A percentile compares a stretch with the other conserved stretches of the same genome.
These are phyloP conservation scores for Millerago galiae DNA, from an alignment of 805 yeast species.

Conservation along the genomic window DNA sequence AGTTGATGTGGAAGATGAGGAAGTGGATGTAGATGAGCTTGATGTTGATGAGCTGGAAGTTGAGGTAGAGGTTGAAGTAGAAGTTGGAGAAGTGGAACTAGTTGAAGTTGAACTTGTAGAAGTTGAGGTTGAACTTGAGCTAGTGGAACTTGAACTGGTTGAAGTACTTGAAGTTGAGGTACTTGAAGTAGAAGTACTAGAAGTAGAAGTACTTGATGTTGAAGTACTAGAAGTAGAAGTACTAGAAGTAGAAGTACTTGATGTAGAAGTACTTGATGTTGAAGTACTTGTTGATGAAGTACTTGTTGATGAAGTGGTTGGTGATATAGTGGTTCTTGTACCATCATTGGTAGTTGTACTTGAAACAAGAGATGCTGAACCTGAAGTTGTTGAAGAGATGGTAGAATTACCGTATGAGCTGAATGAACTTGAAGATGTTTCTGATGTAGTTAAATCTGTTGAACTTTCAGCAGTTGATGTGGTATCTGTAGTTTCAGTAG, in stretches of 20 bases:
- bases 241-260: not conserved
- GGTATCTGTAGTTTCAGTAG: not conserved
- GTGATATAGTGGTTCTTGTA: too few species aligned
- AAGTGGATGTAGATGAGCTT: not conserved
- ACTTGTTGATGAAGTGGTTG: too few species aligned
- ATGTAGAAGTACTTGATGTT: not conserved
- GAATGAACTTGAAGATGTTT: too few species aligned
- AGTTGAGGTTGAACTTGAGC: conserved; percentile 1
- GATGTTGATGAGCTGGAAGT: not conserved
- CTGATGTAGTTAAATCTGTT: too few species aligned
- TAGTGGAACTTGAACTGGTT: too few species aligned
- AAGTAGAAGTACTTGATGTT: not conserved
- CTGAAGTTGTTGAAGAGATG: too few species aligned
- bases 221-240: not conserved
- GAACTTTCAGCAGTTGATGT: not conserved
- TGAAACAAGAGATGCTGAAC: too few species aligned
- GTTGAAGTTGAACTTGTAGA: conserved; percentile 1
- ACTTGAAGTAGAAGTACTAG: not conserved
- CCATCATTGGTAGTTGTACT: too few species aligned
- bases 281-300: not conserved
- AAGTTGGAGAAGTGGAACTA: conserved; percentile 2
- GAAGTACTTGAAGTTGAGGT: not conserved
- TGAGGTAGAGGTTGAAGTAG: not conserved
- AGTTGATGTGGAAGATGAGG: conserved; percentile 1
- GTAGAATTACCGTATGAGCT: too few species aligned